Conservation (phyloP, 1,284 basidiomycete species). For the Irpex rosettiformis region DNA sequence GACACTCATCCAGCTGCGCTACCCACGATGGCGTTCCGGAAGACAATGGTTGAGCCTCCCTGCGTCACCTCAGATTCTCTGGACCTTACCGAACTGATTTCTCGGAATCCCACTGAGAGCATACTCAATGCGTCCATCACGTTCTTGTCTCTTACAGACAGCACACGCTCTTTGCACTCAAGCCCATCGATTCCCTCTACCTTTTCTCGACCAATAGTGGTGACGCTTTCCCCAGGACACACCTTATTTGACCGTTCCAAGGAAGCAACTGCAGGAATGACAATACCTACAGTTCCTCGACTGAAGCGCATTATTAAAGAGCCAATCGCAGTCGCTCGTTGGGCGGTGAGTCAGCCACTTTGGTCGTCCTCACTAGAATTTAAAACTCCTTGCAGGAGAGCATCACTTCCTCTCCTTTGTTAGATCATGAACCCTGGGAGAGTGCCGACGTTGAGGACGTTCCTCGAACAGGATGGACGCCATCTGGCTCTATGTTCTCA, state of each 20-base stretch:
- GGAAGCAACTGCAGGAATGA: slow-evolving; percentile 33
- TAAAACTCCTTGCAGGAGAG: slow-evolving; percentile 25
- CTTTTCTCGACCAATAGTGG: slow-evolving; percentile 15
- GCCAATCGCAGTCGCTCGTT: slow-evolving; percentile 44
- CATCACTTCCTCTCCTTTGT: slow-evolving; percentile 16
- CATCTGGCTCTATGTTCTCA: slow-evolving; percentile 50
- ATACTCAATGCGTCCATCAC: slow-evolving; percentile 27
- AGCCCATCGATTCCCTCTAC: slow-evolving; percentile 29
- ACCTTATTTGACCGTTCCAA: not conserved
- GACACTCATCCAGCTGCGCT: not conserved
- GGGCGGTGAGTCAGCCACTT: slow-evolving; percentile 43
- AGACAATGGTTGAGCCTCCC: not conserved
- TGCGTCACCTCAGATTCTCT: slow-evolving; percentile 16
- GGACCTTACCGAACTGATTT: slow-evolving; percentile 22
- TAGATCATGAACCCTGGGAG: not conserved
- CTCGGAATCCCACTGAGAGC: slow-evolving; percentile 9
- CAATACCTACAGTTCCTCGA: slow-evolving; percentile 51
- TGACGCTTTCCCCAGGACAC: slow-evolving; percentile 14
- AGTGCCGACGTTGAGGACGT: slow-evolving; percentile 8
- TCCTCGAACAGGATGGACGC: slow-evolving; percentile 40
- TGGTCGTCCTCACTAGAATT: not conserved
- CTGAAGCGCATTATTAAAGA: slow-evolving; percentile 48
- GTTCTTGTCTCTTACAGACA: slow-evolving; percentile 25
- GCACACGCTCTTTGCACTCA: slow-evolving; percentile 24
- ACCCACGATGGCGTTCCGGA: not conserved